Percentiles rank a stretch among this genome's conserved stretches.
Conservation (phyloP, 352 stramenopile species). For the Phytopythium mirpurense region DNA sequence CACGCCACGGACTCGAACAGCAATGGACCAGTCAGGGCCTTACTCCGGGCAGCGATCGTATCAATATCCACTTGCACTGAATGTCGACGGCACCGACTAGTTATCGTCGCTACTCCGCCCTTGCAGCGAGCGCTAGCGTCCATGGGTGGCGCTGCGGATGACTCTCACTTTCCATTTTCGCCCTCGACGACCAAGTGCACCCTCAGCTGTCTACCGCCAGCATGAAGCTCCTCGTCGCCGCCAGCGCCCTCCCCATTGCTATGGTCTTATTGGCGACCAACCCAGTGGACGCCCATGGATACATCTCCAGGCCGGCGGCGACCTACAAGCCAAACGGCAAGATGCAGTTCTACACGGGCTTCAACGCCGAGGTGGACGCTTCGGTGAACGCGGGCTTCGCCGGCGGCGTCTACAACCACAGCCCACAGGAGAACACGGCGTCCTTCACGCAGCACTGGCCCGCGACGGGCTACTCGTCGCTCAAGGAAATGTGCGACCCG, state of each 20-base stretch:
- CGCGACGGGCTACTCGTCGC: constrained; percentile 22
- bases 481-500: constrained; percentile 32
- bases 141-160: too few species aligned
- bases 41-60: too few species aligned
- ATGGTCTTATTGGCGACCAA: constrained; percentile 7
- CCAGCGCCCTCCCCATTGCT: constrained; percentile 7
- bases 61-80: too few species aligned
- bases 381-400: constrained; percentile 26
- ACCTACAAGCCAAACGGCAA: constrained; percentile 14
- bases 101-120: too few species aligned
- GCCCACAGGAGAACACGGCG: constrained; percentile 25
- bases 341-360: constrained; percentile 17
- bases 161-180: not conserved
- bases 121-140: too few species aligned
- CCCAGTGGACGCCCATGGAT: constrained; percentile 16
- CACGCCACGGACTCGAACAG: too few species aligned
- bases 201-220: not conserved
- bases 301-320: constrained; percentile 19
- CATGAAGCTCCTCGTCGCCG: constrained; percentile 10
- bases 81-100: too few species aligned
- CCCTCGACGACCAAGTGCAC: not conserved
- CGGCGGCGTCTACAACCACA: constrained; percentile 24
- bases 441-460: constrained; percentile 24
- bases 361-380: constrained; percentile 16
- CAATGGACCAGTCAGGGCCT: too few species aligned